Percentiles rank a stretch among this genome's conserved stretches.
Conservation (phyloP, 2,329 filamentous ascomycete species). For the Pseudogymnoascus sp. region DNA sequence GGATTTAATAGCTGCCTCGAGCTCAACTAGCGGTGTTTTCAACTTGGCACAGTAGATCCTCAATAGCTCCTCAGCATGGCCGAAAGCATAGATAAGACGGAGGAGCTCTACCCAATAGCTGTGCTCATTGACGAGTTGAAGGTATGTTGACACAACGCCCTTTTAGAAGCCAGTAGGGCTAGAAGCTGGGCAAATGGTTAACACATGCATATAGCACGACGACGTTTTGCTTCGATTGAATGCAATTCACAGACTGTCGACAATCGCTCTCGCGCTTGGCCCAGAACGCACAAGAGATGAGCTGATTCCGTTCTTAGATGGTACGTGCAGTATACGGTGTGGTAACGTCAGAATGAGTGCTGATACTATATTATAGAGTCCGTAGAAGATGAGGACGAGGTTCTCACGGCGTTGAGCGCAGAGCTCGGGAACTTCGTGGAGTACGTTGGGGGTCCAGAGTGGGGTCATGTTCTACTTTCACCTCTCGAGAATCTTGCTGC, state of each 20-base stretch:
- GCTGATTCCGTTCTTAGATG: constrained; percentile 97
- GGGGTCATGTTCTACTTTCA: constrained; percentile 91
- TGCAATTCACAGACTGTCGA: constrained; percentile 95
- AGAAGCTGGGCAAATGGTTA: constrained; percentile 20
- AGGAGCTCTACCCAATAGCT: constrained; percentile 99
- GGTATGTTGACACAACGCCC: constrained; percentile 44
- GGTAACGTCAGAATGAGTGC: constrained; percentile 11
- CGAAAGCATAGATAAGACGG: constrained; percentile 80
- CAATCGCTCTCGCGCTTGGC: constrained; percentile 91
- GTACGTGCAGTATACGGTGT: constrained; percentile 46
- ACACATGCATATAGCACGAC: constrained; percentile 62
- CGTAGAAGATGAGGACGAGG: constrained; percentile 97
- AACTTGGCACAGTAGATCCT: constrained; percentile 3
- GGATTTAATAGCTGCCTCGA: constrained; percentile 2
- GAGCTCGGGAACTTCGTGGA: constrained; percentile 96
- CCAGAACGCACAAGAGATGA: constrained; percentile 96
- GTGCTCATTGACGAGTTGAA: constrained; percentile 99
- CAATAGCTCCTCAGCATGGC: constrained; percentile 55
- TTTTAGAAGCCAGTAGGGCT: constrained; percentile 9
- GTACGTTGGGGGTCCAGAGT: constrained; percentile 90
- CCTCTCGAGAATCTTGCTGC: constrained; percentile 96
- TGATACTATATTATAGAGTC: constrained; percentile 59
- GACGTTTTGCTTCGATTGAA: constrained; percentile 97
- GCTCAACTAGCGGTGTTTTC: constrained; percentile 5
- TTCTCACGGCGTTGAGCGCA: constrained; percentile 91